A percentile compares a stretch with the other conserved stretches of the same genome.
Evolutionary conservation across 2,329 filamentous ascomycete species (phyloP).

Genomic region (Ascochyta viciae-villosae): DNA sequence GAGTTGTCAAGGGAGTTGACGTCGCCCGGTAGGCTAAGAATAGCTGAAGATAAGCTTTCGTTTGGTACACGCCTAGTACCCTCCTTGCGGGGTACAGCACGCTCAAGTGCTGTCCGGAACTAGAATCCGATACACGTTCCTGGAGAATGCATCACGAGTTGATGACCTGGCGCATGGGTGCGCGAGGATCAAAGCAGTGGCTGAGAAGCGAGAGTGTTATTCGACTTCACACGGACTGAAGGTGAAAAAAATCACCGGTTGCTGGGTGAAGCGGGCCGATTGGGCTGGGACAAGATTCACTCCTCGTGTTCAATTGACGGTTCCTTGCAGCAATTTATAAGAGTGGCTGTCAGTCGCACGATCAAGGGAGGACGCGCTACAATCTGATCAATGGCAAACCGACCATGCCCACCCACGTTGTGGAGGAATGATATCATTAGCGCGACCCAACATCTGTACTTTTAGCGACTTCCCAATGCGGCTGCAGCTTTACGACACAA

Average conservation of each 20-base stretch:
- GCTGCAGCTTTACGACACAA: slow-evolving; percentile 7
- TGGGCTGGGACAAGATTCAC: not conserved
- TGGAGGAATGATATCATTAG: slow-evolving; percentile 13
- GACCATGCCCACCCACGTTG: slow-evolving; percentile 3
- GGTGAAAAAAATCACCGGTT: not conserved
- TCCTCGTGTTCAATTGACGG: not conserved
- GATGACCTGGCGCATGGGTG: not conserved
- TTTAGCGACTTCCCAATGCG: slow-evolving; percentile 7
- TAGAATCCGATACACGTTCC: not conserved
- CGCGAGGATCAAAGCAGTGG: not conserved
- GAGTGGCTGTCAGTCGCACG: not conserved
- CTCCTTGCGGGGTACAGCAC: slow-evolving; percentile 8
- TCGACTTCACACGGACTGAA: not conserved
- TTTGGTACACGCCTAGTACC: not conserved
- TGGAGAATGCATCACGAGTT: not conserved
- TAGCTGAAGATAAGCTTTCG: slow-evolving; percentile 13
- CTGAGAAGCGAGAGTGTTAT: not conserved
- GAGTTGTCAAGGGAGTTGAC: slow-evolving; percentile 8
- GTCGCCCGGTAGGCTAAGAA: slow-evolving; percentile 4
- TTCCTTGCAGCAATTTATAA: slow-evolving; percentile 6
- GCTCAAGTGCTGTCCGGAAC: not conserved
- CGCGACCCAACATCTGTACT: not conserved
- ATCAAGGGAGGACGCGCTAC: slow-evolving; percentile 7
- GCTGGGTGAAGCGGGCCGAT: slow-evolving; percentile 1
- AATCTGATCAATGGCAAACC: not conserved